Evolutionary conservation across 2,329 filamentous ascomycete genomes (phyloP).

Genomic region (Neoarthrinium moseri): DNA sequence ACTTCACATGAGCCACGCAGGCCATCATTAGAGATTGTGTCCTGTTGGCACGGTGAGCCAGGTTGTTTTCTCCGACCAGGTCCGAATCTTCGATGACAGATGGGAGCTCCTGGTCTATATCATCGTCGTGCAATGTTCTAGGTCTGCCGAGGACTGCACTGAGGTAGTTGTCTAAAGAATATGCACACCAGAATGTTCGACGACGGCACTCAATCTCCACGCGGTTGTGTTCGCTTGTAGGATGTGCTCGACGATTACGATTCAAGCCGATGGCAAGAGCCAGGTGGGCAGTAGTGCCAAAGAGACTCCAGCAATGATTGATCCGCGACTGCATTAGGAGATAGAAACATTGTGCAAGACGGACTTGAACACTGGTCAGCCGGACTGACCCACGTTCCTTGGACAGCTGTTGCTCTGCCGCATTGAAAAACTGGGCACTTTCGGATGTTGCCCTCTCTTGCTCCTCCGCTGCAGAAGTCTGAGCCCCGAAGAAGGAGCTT

Average conservation of each 20-base stretch:
- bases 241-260: conserved; percentile 24
- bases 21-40: conserved; percentile 37
- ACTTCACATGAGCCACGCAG: conserved; percentile 41
- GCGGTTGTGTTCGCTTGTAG: conserved; percentile 34
- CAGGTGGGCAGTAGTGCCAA: conserved; percentile 40
- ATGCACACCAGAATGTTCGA: conserved; percentile 62
- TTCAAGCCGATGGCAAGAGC: conserved; percentile 38
- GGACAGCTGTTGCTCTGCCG: conserved; percentile 22
- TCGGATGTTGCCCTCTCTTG: no score
- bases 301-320: conserved; percentile 46
- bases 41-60: conserved; percentile 16
- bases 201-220: conserved; percentile 54
- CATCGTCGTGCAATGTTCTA: conserved; percentile 61
- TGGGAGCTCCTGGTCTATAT: conserved; percentile 62
- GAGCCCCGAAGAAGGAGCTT: conserved; percentile 11
- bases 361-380: conserved; percentile 27
- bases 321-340: conserved; percentile 42
- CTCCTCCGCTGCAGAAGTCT: conserved; percentile 19
- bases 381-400: conserved; percentile 26
- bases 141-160: conserved; percentile 62
- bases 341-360: conserved; percentile 40
- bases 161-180: conserved; percentile 63
- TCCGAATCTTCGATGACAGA: conserved; percentile 62
- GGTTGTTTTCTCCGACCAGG: conserved; percentile 52
- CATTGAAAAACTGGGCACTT: conserved; percentile 16